Conservation (phyloP, 345 rosid species). For the Eucalyptus albens region DNA sequence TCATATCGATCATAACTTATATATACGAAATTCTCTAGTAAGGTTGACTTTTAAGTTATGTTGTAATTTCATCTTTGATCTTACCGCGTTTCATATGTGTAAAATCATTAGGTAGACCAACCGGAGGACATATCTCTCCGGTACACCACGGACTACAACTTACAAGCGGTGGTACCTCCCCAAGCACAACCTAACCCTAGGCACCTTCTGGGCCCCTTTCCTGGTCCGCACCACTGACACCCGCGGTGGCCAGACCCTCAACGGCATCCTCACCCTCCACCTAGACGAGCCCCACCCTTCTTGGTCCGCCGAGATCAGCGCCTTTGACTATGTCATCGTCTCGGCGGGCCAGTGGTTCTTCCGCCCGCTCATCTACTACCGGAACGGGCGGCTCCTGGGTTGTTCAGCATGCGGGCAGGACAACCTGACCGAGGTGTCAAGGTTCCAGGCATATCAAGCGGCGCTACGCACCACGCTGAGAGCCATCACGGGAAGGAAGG, state of each 20-base stretch:
- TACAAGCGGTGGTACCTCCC: too few relatives aligned
- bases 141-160: too few relatives aligned
- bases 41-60: too few relatives aligned
- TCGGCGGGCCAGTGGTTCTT: constrained; percentile 60
- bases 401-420: constrained; percentile 16
- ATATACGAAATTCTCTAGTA: too few relatives aligned
- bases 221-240: not conserved
- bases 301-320: constrained; percentile 27
- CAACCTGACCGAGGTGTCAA: constrained; percentile 13
- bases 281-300: constrained; percentile 33
- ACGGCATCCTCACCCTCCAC: constrained; percentile 28
- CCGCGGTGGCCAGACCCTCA: constrained; percentile 13
- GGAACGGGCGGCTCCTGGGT: constrained; percentile 12
- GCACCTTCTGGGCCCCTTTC: too few relatives aligned
- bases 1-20: too few relatives aligned
- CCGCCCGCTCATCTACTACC: constrained; percentile 22
- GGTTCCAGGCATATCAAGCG: constrained; percentile 39
- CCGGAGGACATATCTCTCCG: too few relatives aligned
- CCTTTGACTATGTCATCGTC: constrained; percentile 31
- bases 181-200: too few relatives aligned
- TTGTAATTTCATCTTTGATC: too few relatives aligned
- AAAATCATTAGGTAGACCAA: too few relatives aligned
- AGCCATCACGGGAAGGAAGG: constrained; percentile 16
- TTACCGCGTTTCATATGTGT: too few relatives aligned
- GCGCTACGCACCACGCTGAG: constrained; percentile 47